Evolutionary conservation across 2,329 filamentous ascomycete genomes (phyloP).

Genomic region (Cladobotryum mycophilum): DNA sequence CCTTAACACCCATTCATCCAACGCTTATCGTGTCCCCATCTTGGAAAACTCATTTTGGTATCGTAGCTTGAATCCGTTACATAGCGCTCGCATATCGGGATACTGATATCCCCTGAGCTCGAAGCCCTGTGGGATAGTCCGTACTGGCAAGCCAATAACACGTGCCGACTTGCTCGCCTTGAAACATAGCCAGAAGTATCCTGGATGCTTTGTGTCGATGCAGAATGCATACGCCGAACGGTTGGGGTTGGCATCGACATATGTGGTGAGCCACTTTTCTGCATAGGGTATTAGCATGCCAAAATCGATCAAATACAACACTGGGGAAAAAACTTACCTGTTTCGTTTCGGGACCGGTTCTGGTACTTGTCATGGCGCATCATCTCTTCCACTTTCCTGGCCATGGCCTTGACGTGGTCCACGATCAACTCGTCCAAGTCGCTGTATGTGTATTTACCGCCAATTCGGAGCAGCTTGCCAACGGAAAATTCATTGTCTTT

Average conservation of each 20-base stretch:
- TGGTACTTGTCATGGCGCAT: conserved; percentile 94
- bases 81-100: conserved; percentile 88
- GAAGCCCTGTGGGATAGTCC: conserved; percentile 87
- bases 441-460: conserved; percentile 82
- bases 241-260: conserved; percentile 91
- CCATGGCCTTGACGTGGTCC: conserved; percentile 96
- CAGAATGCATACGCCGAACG: conserved; percentile 94
- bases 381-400: conserved; percentile 94
- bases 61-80: conserved; percentile 93
- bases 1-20: not conserved
- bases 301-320: not conserved
- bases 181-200: conserved; percentile 95
- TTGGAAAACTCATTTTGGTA: conserved; percentile 61
- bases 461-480: conserved; percentile 77
- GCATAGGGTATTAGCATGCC: conserved; percentile 17
- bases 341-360: conserved; percentile 68
- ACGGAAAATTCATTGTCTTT: conserved; percentile 97
- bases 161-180: conserved; percentile 74
- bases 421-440: conserved; percentile 97
- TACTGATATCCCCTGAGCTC: conserved; percentile 85
- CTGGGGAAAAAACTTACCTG: conserved; percentile 58
- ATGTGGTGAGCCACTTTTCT: conserved; percentile 96
- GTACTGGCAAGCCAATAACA: conserved; percentile 76
- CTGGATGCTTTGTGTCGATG: conserved; percentile 83
- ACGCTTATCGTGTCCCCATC: conserved; percentile 35